Evolutionary conservation across 768 basidiomycete species (phyloP).

Genomic region (Agaricus sinodeliciosus): DNA sequence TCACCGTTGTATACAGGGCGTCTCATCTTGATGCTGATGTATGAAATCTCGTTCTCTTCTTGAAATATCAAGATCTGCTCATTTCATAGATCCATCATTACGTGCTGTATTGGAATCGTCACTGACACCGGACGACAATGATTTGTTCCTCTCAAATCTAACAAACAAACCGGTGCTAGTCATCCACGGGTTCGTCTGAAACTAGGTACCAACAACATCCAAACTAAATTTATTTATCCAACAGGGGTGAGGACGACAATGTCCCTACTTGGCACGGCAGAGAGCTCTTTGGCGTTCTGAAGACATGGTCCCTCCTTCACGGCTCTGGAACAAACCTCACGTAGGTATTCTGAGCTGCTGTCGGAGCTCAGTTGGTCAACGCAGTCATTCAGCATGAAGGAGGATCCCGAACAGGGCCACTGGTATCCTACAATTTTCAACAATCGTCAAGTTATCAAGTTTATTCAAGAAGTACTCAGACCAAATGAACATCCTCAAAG

Average conservation of each 20-base stretch:
- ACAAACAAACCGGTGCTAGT: conserved; percentile 63
- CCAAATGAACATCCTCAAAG: conserved; percentile 6
- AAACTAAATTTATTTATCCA: neutral
- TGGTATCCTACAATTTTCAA: conserved; percentile 63
- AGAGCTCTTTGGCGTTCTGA: conserved; percentile 51
- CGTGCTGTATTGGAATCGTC: conserved; percentile 69
- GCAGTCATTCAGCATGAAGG: conserved; percentile 38
- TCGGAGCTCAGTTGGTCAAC: neutral
- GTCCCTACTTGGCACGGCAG: conserved; percentile 86
- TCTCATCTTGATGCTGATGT: neutral
- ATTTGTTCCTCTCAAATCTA: conserved; percentile 77
- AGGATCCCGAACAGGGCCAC: conserved; percentile 57
- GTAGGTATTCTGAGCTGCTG: conserved; percentile 28
- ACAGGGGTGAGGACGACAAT: conserved; percentile 73
- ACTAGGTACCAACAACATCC: neutral
- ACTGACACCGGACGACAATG: conserved; percentile 81
- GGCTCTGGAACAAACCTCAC: conserved; percentile 36
- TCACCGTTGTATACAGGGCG: neutral
- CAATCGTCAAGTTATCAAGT: conserved; percentile 47
- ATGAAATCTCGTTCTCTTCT: neutral
- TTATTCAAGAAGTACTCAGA: conserved; percentile 36
- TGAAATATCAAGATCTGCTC: conserved; percentile 42
- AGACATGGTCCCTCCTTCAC: conserved; percentile 40
- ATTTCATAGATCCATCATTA: conserved; percentile 72
- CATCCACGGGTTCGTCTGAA: conserved; percentile 57